Base-by-base conservation (phyloP, 805 yeast species). In the Cyberlindnera saturnus region DNA sequence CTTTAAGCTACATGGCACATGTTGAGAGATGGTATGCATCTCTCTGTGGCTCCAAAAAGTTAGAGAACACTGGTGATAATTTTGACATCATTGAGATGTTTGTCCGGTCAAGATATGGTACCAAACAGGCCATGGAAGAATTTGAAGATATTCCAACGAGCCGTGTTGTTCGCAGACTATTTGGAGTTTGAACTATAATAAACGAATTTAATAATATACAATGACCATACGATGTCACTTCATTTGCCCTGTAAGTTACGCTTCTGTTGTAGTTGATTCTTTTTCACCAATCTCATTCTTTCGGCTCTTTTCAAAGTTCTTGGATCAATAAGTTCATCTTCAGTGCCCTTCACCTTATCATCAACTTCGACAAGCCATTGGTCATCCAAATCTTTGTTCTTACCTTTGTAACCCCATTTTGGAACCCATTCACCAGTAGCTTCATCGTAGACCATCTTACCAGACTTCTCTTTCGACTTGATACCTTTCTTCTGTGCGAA, bases 341-440 rank as follows among this genome's bases (percentile, higher is more conserved):
- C 71, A 32, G 77, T 71, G 35, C 73, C 74, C 59, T 76, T 74
- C 26, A 73, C 81, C 53, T 81, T 75, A 41, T 86, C 95, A 46
- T 87, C 86, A 47, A 91, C 86, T 67, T 93, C 99, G 45, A 91
- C 97, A 60, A 88, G 73, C 99, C 99, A 93, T 66, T 93, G 97
- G 58, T 75, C 69, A 57, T 91, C 98, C 53, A 81, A 60, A 43
- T 80, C 78, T 69, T 93, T 91, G 67, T 93, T 93, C 66, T 80
- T 79, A 59, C 98, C 98, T 52, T 85, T 82, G 71, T 84, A 91
- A 47, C 99, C 99, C 99, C 99, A 93, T 66, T 89, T 91, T 56
- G 95, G 91, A 48, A 84, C 96, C 99, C 99, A 93, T 66, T 89
- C 90, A 40, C 91, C 90, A 28, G 77, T 68, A 29, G 77, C 93